phyloP scores from a whole-genome alignment of 495 filamentous ascomycete genomes.

The Aspergillus mulundensis region DNA sequence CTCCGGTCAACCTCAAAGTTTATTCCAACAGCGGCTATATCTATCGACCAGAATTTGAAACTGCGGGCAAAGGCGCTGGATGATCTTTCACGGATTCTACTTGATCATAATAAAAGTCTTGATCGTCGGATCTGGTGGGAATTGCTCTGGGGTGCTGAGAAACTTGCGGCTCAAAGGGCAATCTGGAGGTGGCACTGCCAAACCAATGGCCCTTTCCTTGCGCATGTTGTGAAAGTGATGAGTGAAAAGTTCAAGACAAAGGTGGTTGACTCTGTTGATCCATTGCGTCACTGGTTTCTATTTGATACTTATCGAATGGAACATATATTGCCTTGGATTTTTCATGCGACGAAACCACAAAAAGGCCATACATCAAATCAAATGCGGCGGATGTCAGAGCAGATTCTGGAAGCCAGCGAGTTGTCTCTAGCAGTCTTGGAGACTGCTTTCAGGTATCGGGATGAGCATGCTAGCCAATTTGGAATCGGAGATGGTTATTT shows the following conservation, averaged over 20 bases:
- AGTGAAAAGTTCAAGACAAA: slow-evolving; percentile 63
- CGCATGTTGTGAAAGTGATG: slow-evolving; percentile 65
- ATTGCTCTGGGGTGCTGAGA: slow-evolving; percentile 86
- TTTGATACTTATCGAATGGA: slow-evolving; percentile 70
- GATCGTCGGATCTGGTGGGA: slow-evolving; percentile 67
- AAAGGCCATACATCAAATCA: slow-evolving; percentile 31
- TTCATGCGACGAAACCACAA: slow-evolving; percentile 63
- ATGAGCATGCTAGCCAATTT: slow-evolving; percentile 61
- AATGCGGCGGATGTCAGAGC: slow-evolving; percentile 42
- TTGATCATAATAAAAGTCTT: slow-evolving; percentile 50
- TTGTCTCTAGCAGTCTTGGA: slow-evolving; percentile 68
- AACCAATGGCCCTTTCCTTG: slow-evolving; percentile 51
- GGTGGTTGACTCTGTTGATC: slow-evolving; percentile 59
- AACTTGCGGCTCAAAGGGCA: slow-evolving; percentile 73
- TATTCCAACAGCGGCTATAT: slow-evolving; percentile 64
- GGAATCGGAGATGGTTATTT: slow-evolving; percentile 62
- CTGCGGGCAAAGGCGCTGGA: slow-evolving; percentile 64
- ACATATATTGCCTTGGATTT: slow-evolving; percentile 70
- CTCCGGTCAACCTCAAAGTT: slow-evolving; percentile 68
- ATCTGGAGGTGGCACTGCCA: slow-evolving; percentile 65
- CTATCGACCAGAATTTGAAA: slow-evolving; percentile 75
- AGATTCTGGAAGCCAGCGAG: slow-evolving; percentile 73
- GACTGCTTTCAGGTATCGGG: slow-evolving; percentile 70
- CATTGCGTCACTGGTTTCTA: slow-evolving; percentile 76
- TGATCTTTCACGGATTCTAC: slow-evolving; percentile 65